Evolutionary conservation across 2,329 filamentous ascomycete genomes (phyloP), one percentile per base, ranked within the genome.

Genomic region (Exophiala sp.): DNA sequence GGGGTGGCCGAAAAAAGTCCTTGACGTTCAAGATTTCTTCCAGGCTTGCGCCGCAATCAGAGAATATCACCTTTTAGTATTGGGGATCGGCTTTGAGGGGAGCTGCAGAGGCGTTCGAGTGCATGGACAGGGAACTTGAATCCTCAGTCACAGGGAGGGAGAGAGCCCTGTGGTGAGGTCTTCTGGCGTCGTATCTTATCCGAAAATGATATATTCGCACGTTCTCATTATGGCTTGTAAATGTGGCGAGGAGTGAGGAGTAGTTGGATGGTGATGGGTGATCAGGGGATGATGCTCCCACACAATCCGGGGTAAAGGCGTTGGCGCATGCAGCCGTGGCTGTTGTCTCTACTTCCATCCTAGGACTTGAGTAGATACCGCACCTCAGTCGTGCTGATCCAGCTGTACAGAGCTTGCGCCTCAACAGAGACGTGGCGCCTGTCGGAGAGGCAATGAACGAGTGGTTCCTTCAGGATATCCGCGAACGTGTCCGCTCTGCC

Each of bases 21-120:
- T 51, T 48, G 43, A 47, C 38, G 43, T 39, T 23, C 41, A 52
- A 57, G 46, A 51, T 52, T 57, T 52, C 40, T 48, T 46, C 34
- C 23, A 49, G 50, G 51, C 47, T 54, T 54, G 48, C 46, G 48
- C 50, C 50, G 42, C 43, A 21, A 45, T 43, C 38, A 43, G 32
- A 43, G 42, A 43, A 37, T 46, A 40, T 38, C 34, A 39, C 43
- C 23, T 48, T 42, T 49, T 50, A 45, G 46, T 52, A 42, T 46
- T 43, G 49, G 43, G 39, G 43, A 39, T 29, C 13, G 43, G 22
- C 27, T 40, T 48, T 27, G 24, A 34, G 24, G 44, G 18, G 43
- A 30, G 30, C 32, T 35, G 40, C 48, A 49, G 32, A 13, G 48
- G 49, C 38, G 43, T 52, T 52, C 46, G 37, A 53, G 43, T 53